A percentile compares a stretch with the other conserved stretches of the same genome.
phyloP scores from a whole-genome alignment of 805 yeast genomes.

The Maudiozyma bulderi region DNA sequence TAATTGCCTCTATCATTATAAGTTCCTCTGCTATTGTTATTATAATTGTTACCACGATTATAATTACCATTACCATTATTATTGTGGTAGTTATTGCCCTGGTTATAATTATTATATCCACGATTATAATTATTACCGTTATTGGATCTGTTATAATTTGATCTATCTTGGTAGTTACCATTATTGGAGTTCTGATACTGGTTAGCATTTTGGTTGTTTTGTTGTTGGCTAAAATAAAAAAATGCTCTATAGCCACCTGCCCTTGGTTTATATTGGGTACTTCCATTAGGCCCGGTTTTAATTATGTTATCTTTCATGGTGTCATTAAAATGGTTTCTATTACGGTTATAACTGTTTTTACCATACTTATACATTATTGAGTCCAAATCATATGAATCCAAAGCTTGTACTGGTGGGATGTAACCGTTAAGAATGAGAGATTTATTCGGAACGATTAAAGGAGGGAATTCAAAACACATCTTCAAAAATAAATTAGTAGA shows the following conservation, averaged over 20 bases:
- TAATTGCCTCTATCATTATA: not conserved
- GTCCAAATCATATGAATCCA: constrained; percentile 63
- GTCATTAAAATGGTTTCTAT: constrained; percentile 23
- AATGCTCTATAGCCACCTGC: constrained; percentile 44
- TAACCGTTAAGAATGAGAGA: constrained; percentile 79
- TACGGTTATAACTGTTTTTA: constrained; percentile 21
- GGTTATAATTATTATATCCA: not conserved
- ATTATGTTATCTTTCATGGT: constrained; percentile 34
- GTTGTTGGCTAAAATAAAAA: constrained; percentile 26
- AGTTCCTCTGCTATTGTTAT: not conserved
- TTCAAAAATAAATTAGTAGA: constrained; percentile 34
- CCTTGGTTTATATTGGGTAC: constrained; percentile 37
- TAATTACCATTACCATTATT: constrained; percentile 2
- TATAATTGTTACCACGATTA: constrained; percentile 10
- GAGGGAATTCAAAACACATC: constrained; percentile 46
- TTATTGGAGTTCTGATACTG: not conserved
- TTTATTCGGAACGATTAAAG: constrained; percentile 40
- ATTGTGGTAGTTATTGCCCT: constrained; percentile 4
- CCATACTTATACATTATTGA: constrained; percentile 42
- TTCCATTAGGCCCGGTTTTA: constrained; percentile 41
- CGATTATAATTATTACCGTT: constrained; percentile 8
- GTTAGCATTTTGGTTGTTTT: constrained; percentile 10
- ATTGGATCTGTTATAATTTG: constrained; percentile 4
- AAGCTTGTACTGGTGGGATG: constrained; percentile 48
- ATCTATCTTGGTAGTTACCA: constrained; percentile 2